phyloP scores from a whole-genome alignment of 2,329 filamentous ascomycete genomes.

The Paecilomyces sp. region DNA sequence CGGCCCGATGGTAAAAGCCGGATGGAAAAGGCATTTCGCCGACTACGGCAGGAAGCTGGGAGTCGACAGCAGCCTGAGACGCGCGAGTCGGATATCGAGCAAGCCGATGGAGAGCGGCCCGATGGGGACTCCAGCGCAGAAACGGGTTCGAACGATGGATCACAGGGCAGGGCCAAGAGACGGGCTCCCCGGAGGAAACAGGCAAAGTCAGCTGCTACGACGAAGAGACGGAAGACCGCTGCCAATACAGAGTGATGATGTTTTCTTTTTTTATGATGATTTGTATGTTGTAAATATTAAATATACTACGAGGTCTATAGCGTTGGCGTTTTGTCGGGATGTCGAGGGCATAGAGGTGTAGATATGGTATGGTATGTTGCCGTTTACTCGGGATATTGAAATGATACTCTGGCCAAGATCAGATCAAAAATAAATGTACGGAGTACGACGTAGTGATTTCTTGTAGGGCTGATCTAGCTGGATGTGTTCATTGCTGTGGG shows the following conservation, averaged over 20 bases:
- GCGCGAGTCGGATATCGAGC: conserved; percentile 1
- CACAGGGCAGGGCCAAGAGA: conserved; percentile 9
- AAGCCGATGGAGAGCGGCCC: conserved; percentile 2
- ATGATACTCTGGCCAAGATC: too few species aligned
- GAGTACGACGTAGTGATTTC: too few species aligned
- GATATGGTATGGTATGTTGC: background rate
- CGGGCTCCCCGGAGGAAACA: background rate
- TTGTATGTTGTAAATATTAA: background rate
- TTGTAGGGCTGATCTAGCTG: too few species aligned
- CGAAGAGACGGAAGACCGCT: conserved; percentile 20
- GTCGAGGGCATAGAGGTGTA: background rate
- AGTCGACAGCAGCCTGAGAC: conserved; percentile 11
- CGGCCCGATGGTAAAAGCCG: conserved; percentile 58
- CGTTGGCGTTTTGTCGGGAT: background rate
- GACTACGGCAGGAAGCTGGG: conserved; percentile 52
- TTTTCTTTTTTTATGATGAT: background rate
- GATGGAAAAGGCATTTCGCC: conserved; percentile 67
- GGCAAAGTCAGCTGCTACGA: conserved; percentile 7
- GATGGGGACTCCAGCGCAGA: background rate
- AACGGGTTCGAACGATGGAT: background rate
- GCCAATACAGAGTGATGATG: conserved; percentile 1
- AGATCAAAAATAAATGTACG: too few species aligned
- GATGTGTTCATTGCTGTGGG: too few species aligned
- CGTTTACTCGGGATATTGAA: too few species aligned
- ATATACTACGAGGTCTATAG: background rate